phyloP scores from a whole-genome alignment of 1,284 basidiomycete genomes.

The Ceratobasidium sp. region DNA sequence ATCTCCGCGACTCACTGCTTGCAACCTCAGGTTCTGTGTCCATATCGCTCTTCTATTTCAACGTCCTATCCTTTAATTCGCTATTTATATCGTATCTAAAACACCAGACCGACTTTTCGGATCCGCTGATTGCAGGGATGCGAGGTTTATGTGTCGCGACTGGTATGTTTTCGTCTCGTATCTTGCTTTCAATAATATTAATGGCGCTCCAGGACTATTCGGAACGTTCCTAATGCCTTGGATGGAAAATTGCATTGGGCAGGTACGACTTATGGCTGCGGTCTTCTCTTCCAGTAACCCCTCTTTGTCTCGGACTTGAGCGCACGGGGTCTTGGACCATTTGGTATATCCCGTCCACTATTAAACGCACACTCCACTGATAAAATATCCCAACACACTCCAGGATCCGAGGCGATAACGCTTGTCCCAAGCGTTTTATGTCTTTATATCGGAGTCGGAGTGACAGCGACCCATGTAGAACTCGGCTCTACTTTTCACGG shows the following conservation, averaged over 20 bases:
- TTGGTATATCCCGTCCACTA: neutral
- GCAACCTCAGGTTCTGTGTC: slow-evolving; percentile 57
- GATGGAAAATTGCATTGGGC: slow-evolving; percentile 60
- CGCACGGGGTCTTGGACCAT: slow-evolving; percentile 39
- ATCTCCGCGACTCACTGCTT: neutral
- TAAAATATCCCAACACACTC: neutral
- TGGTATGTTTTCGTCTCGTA: slow-evolving; percentile 46
- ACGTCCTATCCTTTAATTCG: slow-evolving; percentile 56
- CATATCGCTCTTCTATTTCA: slow-evolving; percentile 65
- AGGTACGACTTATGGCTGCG: slow-evolving; percentile 54
- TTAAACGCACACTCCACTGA: too few species aligned
- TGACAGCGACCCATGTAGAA: slow-evolving; percentile 55
- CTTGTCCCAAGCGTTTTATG: slow-evolving; percentile 29
- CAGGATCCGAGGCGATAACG: slow-evolving; percentile 23
- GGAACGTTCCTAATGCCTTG: slow-evolving; percentile 64
- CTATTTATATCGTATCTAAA: slow-evolving; percentile 61
- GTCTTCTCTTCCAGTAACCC: neutral
- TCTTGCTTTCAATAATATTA: slow-evolving; percentile 42
- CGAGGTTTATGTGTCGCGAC: slow-evolving; percentile 63
- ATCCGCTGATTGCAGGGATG: slow-evolving; percentile 69
- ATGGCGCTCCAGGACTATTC: slow-evolving; percentile 54
- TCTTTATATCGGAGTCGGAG: slow-evolving; percentile 21
- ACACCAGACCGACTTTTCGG: slow-evolving; percentile 59
- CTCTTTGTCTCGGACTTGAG: neutral
- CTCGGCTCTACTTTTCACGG: slow-evolving; percentile 59